Conservation (phyloP, 345 rosid genomes). For the Camelina laxa region DNA sequence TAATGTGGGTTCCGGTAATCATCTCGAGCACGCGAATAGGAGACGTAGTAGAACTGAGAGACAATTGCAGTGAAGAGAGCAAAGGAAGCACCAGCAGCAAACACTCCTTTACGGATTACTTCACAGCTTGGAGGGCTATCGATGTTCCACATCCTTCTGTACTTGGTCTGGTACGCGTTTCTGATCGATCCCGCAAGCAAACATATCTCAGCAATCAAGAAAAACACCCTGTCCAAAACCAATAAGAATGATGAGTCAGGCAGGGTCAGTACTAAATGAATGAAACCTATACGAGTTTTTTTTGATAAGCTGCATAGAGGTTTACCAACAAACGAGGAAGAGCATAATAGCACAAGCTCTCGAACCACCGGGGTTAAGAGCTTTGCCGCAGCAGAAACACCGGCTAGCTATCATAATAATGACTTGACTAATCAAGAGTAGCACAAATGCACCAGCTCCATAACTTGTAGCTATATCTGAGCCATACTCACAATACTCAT, state of each 20-base stretch:
- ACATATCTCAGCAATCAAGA: slow-evolving; percentile 82
- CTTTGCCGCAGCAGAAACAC: slow-evolving; percentile 93
- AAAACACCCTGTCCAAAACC: slow-evolving; percentile 67
- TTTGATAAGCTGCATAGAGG: neutral
- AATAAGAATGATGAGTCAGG: neutral
- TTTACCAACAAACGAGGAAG: slow-evolving; percentile 85
- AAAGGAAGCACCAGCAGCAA: slow-evolving; percentile 93
- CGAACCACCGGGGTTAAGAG: slow-evolving; percentile 81
- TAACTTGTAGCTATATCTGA: slow-evolving; percentile 87
- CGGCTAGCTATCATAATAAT: slow-evolving; percentile 78
- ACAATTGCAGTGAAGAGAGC: slow-evolving; percentile 74
- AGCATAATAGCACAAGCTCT: slow-evolving; percentile 88
- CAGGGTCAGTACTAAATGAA: neutral
- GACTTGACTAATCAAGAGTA: slow-evolving; percentile 72
- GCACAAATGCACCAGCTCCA: slow-evolving; percentile 88
- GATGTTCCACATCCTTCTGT: slow-evolving; percentile 45
- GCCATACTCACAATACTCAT: slow-evolving; percentile 74
- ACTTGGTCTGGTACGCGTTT: slow-evolving; percentile 88
- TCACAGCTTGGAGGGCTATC: slow-evolving; percentile 53
- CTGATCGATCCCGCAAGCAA: slow-evolving; percentile 84
- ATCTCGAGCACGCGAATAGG: slow-evolving; percentile 69
- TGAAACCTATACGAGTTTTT: neutral
- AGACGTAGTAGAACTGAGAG: slow-evolving; percentile 78
- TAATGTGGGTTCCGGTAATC: slow-evolving; percentile 41
- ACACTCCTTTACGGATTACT: slow-evolving; percentile 80